phyloP scores from a whole-genome alignment of 176 grass and related monocot genomes.

The Alloteropsis semialata region DNA sequence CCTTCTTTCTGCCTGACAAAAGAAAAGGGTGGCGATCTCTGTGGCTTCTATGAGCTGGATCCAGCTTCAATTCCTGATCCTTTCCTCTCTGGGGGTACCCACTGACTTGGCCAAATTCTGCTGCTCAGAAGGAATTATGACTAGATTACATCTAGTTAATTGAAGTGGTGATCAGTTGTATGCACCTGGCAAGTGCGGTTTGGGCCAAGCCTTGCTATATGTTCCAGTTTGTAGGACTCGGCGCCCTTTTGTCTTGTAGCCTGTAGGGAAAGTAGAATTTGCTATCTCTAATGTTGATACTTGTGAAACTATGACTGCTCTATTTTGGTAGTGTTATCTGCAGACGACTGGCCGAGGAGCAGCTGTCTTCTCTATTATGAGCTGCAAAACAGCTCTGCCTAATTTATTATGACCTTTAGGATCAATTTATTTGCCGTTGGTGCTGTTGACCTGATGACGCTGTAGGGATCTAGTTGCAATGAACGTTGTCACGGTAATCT shows the following conservation, averaged over 20 bases:
- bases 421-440: not conserved
- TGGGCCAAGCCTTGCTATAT: not conserved
- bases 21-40: constrained; percentile 44
- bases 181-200: not conserved
- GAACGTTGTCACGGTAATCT: too few relatives aligned
- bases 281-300: not conserved
- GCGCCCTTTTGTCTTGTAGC: not conserved
- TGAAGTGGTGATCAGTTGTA: constrained; percentile 2
- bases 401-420: not conserved
- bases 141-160: not conserved
- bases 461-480: too few relatives aligned
- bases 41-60: constrained; percentile 73
- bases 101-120: constrained; percentile 11
- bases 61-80: constrained; percentile 57
- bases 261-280: not conserved
- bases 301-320: not conserved
- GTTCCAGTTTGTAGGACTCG: not conserved
- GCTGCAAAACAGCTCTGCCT: not conserved
- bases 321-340: not conserved
- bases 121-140: not conserved
- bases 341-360: not conserved
- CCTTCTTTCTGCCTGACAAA: constrained; percentile 54
- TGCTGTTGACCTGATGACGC: not conserved
- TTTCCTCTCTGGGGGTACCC: constrained; percentile 22
- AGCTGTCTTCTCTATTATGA: not conserved